phyloP scores from a whole-genome alignment of 768 basidiomycete species.

The Amylocystis lapponica region DNA sequence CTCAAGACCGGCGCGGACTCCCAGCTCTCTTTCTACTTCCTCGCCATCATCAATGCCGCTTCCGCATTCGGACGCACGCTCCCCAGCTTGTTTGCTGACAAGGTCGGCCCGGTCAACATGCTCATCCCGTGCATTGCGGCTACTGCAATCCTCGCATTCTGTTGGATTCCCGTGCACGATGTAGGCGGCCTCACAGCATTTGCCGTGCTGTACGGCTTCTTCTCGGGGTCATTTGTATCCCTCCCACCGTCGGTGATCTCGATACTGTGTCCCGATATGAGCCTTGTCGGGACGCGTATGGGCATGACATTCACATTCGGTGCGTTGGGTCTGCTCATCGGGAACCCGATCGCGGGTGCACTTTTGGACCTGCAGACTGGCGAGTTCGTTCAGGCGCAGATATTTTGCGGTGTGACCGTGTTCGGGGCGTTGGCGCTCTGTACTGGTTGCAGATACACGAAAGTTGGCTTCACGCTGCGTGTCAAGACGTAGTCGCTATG shows the following conservation, averaged over 20 bases:
- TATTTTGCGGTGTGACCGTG: not conserved
- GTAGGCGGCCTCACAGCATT: slow-evolving; percentile 34
- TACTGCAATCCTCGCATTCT: slow-evolving; percentile 34
- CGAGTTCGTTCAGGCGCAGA: not conserved
- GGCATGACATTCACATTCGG: slow-evolving; percentile 17
- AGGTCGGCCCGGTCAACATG: slow-evolving; percentile 43
- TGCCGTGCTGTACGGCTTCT: slow-evolving; percentile 43
- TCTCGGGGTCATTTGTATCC: slow-evolving; percentile 36
- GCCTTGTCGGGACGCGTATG: slow-evolving; percentile 18
- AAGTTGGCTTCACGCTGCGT: too few relatives aligned
- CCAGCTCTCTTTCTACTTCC: slow-evolving; percentile 3
- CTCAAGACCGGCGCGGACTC: not conserved
- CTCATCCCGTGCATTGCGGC: slow-evolving; percentile 28
- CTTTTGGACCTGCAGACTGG: slow-evolving; percentile 6
- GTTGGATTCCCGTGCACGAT: slow-evolving; percentile 30
- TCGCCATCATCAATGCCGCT: slow-evolving; percentile 38
- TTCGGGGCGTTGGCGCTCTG: too few relatives aligned
- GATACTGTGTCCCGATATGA: slow-evolving; percentile 11
- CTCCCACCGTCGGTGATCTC: slow-evolving; percentile 11
- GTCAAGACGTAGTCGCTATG: too few relatives aligned
- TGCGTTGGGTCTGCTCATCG: slow-evolving; percentile 18
- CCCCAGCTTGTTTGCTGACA: slow-evolving; percentile 49
- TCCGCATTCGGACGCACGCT: slow-evolving; percentile 55
- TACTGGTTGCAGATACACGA: too few relatives aligned
- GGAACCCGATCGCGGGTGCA: slow-evolving; percentile 19